These are phyloP conservation scores for Trypanosoma scelopori DNA, from an alignment of 208 protist genomes.

Conservation along the genomic window DNA sequence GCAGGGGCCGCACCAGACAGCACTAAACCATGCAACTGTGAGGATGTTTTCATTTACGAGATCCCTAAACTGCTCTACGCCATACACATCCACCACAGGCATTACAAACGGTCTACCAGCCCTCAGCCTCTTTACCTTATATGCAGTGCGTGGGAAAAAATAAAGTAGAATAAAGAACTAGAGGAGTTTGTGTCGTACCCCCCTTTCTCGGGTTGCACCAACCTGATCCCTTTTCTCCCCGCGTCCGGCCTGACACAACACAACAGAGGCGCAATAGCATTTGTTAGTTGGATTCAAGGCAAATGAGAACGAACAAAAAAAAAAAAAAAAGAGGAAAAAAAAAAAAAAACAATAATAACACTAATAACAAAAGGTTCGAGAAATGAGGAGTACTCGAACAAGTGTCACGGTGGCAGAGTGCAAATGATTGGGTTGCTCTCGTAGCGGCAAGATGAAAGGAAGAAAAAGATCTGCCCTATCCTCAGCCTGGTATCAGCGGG, in stretches of 20 bases:
- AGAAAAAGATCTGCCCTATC: background rate
- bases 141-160: too few species aligned
- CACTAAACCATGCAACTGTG: slow-evolving; percentile 77
- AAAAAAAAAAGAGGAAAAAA: too few species aligned
- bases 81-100: slow-evolving; percentile 75
- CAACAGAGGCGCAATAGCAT: too few species aligned
- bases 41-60: slow-evolving; percentile 53
- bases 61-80: slow-evolving; percentile 70
- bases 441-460: background rate
- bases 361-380: too few species aligned
- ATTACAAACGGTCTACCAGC: slow-evolving; percentile 25
- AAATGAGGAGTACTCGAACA: too few species aligned
- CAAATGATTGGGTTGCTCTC: background rate
- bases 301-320: too few species aligned
- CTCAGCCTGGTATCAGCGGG: slow-evolving; percentile 85
- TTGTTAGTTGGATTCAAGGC: too few species aligned
- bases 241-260: background rate
- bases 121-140: too few species aligned
- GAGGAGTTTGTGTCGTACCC: too few species aligned
- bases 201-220: too few species aligned
- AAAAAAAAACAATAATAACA: too few species aligned
- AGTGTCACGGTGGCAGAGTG: slow-evolving; percentile 1
- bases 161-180: too few species aligned
- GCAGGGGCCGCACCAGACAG: slow-evolving; percentile 83
- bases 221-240: slow-evolving; percentile 8